These are phyloP conservation scores for Geotrichum reessii DNA, from an alignment of 1,139 yeast genomes.

Conservation along the genomic window DNA sequence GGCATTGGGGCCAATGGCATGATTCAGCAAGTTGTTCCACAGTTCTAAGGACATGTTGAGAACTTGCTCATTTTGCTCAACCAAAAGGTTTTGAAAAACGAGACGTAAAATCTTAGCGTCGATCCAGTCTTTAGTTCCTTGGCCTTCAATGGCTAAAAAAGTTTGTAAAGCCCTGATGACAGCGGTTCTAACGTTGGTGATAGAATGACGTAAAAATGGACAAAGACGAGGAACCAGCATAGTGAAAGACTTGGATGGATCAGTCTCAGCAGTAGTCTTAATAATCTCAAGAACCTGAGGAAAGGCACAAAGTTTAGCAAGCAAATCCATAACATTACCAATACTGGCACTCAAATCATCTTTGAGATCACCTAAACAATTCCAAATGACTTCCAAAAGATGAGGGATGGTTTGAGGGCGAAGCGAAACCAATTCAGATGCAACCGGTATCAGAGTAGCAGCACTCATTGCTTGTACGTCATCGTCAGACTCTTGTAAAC, in stretches of 20 bases:
- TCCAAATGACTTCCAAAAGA: constrained; percentile 79
- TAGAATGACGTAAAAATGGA: constrained; percentile 91
- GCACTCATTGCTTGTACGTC: constrained; percentile 98
- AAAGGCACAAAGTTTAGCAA: constrained; percentile 82
- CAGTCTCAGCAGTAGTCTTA: constrained; percentile 47
- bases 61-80: constrained; percentile 81
- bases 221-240: constrained; percentile 82
- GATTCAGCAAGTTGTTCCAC: constrained; percentile 49
- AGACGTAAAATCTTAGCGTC: constrained; percentile 66
- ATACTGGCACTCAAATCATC: constrained; percentile 93
- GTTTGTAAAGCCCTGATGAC: constrained; percentile 77
- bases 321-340: constrained; percentile 91
- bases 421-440: constrained; percentile 69
- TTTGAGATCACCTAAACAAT: constrained; percentile 70
- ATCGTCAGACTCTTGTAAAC: constrained; percentile 78
- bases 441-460: constrained; percentile 84
- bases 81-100: constrained; percentile 76
- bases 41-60: constrained; percentile 58
- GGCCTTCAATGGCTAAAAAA: constrained; percentile 61
- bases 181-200: constrained; percentile 84
- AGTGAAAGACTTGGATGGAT: constrained; percentile 54
- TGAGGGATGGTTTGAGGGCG: constrained; percentile 56
- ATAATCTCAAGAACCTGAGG: constrained; percentile 67
- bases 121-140: constrained; percentile 66
- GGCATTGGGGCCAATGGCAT: constrained; percentile 15